A percentile compares a stretch with the other conserved stretches of the same genome.
These are phyloP conservation scores for Aspergillus biplanus DNA, from an alignment of 495 filamentous ascomycete genomes.

Conservation along the genomic window DNA sequence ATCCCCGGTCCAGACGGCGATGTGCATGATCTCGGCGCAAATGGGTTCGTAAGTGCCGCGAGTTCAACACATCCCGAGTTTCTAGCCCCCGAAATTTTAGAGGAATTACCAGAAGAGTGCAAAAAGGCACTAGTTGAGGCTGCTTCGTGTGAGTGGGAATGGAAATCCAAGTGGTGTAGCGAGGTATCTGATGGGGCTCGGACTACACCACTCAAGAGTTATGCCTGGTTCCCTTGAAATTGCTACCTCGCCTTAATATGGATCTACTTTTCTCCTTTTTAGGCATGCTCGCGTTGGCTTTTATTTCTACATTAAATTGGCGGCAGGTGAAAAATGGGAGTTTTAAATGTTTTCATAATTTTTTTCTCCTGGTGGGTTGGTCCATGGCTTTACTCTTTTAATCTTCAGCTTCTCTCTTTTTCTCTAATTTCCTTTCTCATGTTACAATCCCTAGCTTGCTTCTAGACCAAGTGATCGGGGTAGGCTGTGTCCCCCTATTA, in stretches of 20 bases:
- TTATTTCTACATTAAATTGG: conserved; percentile 3
- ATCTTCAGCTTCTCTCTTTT: not conserved
- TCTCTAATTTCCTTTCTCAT: not conserved
- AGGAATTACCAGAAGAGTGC: conserved; percentile 72
- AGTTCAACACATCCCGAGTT: conserved; percentile 47
- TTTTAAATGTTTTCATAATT: conserved; percentile 5
- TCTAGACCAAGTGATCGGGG: too few species aligned
- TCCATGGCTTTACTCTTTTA: not conserved
- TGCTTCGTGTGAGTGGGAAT: conserved; percentile 61
- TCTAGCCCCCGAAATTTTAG: conserved; percentile 68
- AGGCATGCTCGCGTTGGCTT: not conserved
- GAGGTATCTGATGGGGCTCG: conserved; percentile 59
- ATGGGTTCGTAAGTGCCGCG: conserved; percentile 61
- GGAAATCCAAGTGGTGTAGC: conserved; percentile 72
- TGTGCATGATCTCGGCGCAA: conserved; percentile 60
- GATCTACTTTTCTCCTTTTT: not conserved
- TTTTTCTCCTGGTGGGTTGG: not conserved
- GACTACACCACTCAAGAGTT: conserved; percentile 54
- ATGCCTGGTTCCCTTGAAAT: conserved; percentile 47
- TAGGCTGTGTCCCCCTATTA: too few species aligned
- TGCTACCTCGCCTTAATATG: not conserved
- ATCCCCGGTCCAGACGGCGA: conserved; percentile 68
- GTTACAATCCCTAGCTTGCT: not conserved
- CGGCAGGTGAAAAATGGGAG: conserved; percentile 21
- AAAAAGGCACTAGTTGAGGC: conserved; percentile 69